Conservation (phyloP, 352 stramenopile species). For the Aphanomyces invadans region DNA sequence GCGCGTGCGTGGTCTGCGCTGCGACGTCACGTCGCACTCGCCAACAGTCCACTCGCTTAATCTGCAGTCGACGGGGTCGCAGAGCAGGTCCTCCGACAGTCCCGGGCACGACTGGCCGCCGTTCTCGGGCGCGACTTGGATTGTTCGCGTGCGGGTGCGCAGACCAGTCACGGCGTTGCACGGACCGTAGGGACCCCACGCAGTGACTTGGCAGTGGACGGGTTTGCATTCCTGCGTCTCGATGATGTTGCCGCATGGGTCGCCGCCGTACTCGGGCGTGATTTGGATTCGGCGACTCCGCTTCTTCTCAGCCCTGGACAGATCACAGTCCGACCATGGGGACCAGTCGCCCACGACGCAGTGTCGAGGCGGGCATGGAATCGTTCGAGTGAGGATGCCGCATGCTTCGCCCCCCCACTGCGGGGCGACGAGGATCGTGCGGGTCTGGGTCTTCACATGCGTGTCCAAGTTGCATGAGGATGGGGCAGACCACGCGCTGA, state of each 20-base stretch:
- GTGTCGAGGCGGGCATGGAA: constrained; percentile 30
- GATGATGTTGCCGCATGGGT: constrained; percentile 29
- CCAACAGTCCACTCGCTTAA: constrained; percentile 41
- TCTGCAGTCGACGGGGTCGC: constrained; percentile 35
- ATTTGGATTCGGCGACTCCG: constrained; percentile 29
- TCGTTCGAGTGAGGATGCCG: constrained; percentile 31
- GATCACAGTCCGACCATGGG: constrained; percentile 42
- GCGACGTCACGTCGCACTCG: constrained; percentile 33
- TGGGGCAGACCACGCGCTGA: constrained; percentile 36
- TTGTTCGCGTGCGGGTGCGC: background rate
- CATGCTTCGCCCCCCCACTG: constrained; percentile 33
- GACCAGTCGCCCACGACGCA: constrained; percentile 44
- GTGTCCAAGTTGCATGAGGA: constrained; percentile 35
- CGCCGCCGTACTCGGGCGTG: constrained; percentile 32
- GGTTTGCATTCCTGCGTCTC: constrained; percentile 34
- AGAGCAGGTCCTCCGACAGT: constrained; percentile 32
- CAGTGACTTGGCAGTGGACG: background rate
- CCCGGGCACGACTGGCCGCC: constrained; percentile 32
- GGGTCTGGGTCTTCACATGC: constrained; percentile 33
- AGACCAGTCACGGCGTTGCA: background rate
- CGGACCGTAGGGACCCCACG: background rate
- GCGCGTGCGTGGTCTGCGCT: constrained; percentile 37
- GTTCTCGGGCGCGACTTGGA: background rate
- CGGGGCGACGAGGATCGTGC: constrained; percentile 32
- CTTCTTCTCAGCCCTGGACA: constrained; percentile 30